phyloP scores from a whole-genome alignment of 805 yeast species.

The Deakozyma indianensis region DNA sequence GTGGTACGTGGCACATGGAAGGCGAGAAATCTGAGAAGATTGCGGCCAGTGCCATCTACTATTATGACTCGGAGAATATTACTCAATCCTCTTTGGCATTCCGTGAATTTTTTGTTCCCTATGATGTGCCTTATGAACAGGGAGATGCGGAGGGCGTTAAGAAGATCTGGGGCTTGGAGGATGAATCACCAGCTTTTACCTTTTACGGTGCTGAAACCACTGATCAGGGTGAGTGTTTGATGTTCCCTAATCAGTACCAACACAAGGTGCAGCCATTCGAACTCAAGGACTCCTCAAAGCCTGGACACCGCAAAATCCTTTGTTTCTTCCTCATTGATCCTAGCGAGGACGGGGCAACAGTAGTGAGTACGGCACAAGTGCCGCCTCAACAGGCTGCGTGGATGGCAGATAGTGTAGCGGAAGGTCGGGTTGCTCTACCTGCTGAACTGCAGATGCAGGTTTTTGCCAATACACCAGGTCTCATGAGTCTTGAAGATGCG shows the following conservation, averaged over 20 bases:
- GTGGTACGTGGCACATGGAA: slow-evolving; percentile 32
- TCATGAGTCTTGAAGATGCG: background rate
- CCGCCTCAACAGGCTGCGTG: slow-evolving; percentile 27
- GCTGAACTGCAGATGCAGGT: background rate
- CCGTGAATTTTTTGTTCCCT: slow-evolving; percentile 14
- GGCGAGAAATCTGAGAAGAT: slow-evolving; percentile 29
- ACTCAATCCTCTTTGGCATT: slow-evolving; percentile 23
- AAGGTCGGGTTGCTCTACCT: background rate
- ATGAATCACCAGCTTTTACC: slow-evolving; percentile 18
- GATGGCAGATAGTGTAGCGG: slow-evolving; percentile 15
- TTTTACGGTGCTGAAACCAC: slow-evolving; percentile 19
- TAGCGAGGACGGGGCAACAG: slow-evolving; percentile 13
- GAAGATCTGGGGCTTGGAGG: slow-evolving; percentile 20
- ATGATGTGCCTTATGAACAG: slow-evolving; percentile 25
- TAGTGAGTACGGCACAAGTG: slow-evolving; percentile 20
- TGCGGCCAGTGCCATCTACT: slow-evolving; percentile 28
- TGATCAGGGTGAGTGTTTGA: slow-evolving; percentile 18
- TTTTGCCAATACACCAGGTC: background rate
- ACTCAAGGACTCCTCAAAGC: slow-evolving; percentile 22
- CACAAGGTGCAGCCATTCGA: slow-evolving; percentile 28
- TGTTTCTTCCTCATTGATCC: slow-evolving; percentile 30
- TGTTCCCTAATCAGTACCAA: slow-evolving; percentile 28
- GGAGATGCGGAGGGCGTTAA: slow-evolving; percentile 18
- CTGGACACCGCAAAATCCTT: slow-evolving; percentile 27
- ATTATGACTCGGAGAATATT: slow-evolving; percentile 28